Base-by-base conservation (phyloP, 305 asterid species). In the Fraxinus angustifolia region DNA sequence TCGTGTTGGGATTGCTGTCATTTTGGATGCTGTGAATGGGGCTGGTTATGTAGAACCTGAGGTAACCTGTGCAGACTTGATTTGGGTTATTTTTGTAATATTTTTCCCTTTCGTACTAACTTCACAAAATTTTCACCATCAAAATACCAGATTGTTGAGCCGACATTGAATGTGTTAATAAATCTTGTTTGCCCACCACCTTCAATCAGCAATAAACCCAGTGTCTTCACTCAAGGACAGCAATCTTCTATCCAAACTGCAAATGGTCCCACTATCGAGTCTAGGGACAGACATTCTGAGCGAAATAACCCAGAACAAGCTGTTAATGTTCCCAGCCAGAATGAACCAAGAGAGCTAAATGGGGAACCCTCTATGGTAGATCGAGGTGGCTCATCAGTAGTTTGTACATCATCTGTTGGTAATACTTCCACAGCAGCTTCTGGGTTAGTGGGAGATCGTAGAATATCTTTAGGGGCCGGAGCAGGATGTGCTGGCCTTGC, bases 101-200 rank as follows among this genome's bases (percentile, higher is more conserved):
- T 50, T 50, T 50, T 50, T 53, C 23, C 26, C 65, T n/a, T 53
- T 53, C n/a, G 23, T 23, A 31, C 48, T 42, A 50, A 71, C 56
- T 56, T 28, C 62, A 31, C 48, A 60, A n/a, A 81, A 60, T 68
- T 60, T n/a, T 73, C 38, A 79, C 53, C 81, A 30, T 34, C 14
- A 38, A 84, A 82, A 73, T 88, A 73, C 31, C 72, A 96, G 98
- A 94, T 96, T 84, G 95, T 96, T 80, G 97, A 92, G 86, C 97
- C 98, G 5, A 97, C 99, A 30, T 82, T 96, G 87, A 91, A 90
- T 83, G 91, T 94, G 79, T 87, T 94, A 83, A 94, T 96, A 86
- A 94, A 93, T 86, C 97, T 94, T 48, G 99, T 96, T 30, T 96
- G 99, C 86, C 98, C 99, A 80, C 98, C 99, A 78, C 98, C 98